These are phyloP conservation scores for Cryptosporidium viatorum DNA, from an alignment of 169 alveolate species.

Conservation along the genomic window DNA sequence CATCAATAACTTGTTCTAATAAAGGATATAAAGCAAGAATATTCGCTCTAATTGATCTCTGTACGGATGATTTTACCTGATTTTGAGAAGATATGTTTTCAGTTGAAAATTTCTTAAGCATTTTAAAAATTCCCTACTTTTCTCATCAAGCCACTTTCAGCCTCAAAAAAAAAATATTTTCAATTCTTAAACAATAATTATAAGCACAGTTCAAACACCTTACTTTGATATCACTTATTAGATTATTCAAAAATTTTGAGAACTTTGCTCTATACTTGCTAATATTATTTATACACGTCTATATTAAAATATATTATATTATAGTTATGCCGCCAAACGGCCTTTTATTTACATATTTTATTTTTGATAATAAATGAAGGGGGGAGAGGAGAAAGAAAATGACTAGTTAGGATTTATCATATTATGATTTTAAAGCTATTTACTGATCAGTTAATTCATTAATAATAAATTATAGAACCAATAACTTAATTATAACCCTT, in stretches of 20 bases:
- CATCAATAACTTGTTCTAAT: constrained; percentile 88
- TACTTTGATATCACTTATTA: too few relatives aligned
- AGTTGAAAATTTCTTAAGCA: constrained; percentile 77
- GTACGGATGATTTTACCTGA: constrained; percentile 88
- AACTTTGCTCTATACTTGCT: not conserved
- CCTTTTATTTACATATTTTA: too few relatives aligned
- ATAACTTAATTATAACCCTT: too few relatives aligned
- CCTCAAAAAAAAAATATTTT: not conserved
- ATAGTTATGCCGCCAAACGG: not conserved
- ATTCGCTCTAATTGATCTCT: constrained; percentile 84
- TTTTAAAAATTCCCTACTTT: not conserved
- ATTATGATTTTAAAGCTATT: too few relatives aligned
- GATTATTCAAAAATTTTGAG: not conserved
- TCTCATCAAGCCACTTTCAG: not conserved
- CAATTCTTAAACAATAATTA: too few relatives aligned
- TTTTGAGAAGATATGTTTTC: constrained; percentile 88
- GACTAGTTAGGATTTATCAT: not conserved
- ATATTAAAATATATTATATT: too few relatives aligned
- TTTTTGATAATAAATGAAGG: too few relatives aligned
- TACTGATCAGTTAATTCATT: too few relatives aligned
- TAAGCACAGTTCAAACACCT: too few relatives aligned
- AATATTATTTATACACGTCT: not conserved
- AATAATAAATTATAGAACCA: not conserved
- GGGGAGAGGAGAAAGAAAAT: too few relatives aligned
- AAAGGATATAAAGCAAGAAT: constrained; percentile 86